Base-by-base conservation (phyloP, 83 land plant genomes). In the Diphasiastrum complanatum region DNA sequence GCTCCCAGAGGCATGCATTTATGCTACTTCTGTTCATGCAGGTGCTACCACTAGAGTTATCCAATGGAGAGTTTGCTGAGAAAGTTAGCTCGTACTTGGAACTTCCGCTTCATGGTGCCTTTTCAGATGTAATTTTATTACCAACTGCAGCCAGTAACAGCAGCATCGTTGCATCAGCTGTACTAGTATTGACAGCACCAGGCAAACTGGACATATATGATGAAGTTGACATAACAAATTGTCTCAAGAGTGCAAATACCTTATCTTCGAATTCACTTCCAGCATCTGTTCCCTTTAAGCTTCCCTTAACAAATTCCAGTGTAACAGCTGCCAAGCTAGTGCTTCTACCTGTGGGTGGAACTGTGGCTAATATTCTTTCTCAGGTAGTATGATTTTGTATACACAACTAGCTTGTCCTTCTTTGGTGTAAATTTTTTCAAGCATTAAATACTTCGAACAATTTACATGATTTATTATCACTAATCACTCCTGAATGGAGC, bases 191-290 rank as follows among this genome's bases (percentile, higher is more conserved):
- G 27, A 54, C 78, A 40, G 52, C 61, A 33, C 68, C 72, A 31
- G 78, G 74, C 11, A 51, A 51, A 36, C 63, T 75, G 19, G 65
- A 75, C 59, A 59, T 64, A 4, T 75, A 75, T 48, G 74, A 75
- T 53, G 66, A 54, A 36, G 66, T 51, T 43, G 50, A 43, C 52
- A 74, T 74, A 32, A 27, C 41, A 3, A 24, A 45, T 1, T 37
- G 19, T 49, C 66, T 65, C 36, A 20, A 19, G 33, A 33, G 25
- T 43, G 23, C 54, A 48, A 52, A 62, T 10, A 45, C 19, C 10
- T 24, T 22, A 19, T 37, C 57, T 25, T 33, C 33, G 10, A 45
- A 35, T 62, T 30, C 71, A 33, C 51, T 30, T 27, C 22, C 58
- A 36, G 63, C 51, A 36, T 40, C 77, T 41, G 53, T 61, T n/a